phyloP scores from a whole-genome alignment of 768 basidiomycete species.

The Brasilioporus rufonigricans region DNA sequence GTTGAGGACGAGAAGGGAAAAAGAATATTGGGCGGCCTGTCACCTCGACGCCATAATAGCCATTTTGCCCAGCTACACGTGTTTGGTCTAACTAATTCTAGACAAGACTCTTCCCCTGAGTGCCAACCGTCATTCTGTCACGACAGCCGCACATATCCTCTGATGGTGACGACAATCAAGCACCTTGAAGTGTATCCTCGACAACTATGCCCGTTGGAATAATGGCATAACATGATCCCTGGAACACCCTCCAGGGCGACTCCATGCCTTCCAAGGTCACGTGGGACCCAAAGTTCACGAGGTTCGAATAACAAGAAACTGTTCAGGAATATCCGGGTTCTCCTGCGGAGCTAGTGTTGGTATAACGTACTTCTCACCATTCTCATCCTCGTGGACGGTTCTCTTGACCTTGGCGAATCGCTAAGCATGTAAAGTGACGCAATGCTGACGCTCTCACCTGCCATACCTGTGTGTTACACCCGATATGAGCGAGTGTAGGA shows the following conservation, averaged over 20 bases:
- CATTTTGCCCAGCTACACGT: constrained; percentile 29
- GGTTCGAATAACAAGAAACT: constrained; percentile 60
- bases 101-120: neutral
- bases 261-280: too few species aligned
- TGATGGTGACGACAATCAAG: neutral
- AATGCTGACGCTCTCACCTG: constrained; percentile 42
- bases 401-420: constrained; percentile 44
- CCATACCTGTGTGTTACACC: constrained; percentile 69
- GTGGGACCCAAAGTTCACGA: constrained; percentile 13
- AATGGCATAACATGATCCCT: neutral
- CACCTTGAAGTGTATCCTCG: too few species aligned
- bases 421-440: neutral
- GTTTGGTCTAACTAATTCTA: constrained; percentile 24
- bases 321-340: constrained; percentile 66
- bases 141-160: neutral
- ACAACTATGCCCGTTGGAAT: neutral
- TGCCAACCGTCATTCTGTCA: neutral
- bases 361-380: constrained; percentile 38
- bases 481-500: constrained; percentile 55
- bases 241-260: too few species aligned
- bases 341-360: constrained; percentile 53
- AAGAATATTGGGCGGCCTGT: neutral
- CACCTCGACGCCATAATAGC: constrained; percentile 4
- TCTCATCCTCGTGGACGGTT: constrained; percentile 33
- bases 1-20: constrained; percentile 4